Conservation (phyloP, 2,329 filamentous ascomycete species). For the Sclerotinia sclerotiorum region DNA sequence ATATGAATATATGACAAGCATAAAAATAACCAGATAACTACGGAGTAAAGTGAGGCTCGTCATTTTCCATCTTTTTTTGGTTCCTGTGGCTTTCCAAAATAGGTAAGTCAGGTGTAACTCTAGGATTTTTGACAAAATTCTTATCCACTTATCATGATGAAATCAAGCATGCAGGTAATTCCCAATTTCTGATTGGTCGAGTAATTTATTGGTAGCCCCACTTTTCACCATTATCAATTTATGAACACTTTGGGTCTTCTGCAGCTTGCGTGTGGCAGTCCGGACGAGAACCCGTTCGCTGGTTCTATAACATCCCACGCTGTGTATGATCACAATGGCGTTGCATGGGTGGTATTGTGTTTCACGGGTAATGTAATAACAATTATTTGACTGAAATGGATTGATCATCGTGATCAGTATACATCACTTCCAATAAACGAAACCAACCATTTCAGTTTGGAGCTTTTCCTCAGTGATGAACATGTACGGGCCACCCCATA, state of each 20-base stretch:
- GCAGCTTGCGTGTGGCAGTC: slow-evolving; percentile 8
- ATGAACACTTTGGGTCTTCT: neutral
- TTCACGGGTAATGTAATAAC: neutral
- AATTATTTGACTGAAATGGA: too few relatives aligned
- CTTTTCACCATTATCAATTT: neutral
- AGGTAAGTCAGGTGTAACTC: too few relatives aligned
- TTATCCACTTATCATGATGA: slow-evolving; percentile 10
- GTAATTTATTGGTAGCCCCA: neutral
- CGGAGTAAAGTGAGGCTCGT: too few relatives aligned
- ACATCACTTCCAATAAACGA: too few relatives aligned
- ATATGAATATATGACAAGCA: slow-evolving; percentile 1
- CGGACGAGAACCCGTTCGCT: neutral
- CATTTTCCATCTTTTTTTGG: neutral
- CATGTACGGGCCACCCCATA: too few relatives aligned
- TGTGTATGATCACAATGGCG: neutral
- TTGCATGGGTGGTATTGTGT: too few relatives aligned
- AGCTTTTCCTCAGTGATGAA: neutral
- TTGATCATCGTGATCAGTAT: neutral
- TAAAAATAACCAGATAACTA: too few relatives aligned
- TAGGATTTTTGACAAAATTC: neutral
- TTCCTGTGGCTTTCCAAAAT: neutral
- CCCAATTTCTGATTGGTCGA: neutral
- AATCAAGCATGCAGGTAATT: slow-evolving; percentile 10
- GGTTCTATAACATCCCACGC: slow-evolving; percentile 4
- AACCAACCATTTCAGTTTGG: neutral